Evolutionary conservation across 1,284 basidiomycete genomes (phyloP), one percentile per base, ranked within the genome.

Genomic region (Sanghuangporus sanghuang): DNA sequence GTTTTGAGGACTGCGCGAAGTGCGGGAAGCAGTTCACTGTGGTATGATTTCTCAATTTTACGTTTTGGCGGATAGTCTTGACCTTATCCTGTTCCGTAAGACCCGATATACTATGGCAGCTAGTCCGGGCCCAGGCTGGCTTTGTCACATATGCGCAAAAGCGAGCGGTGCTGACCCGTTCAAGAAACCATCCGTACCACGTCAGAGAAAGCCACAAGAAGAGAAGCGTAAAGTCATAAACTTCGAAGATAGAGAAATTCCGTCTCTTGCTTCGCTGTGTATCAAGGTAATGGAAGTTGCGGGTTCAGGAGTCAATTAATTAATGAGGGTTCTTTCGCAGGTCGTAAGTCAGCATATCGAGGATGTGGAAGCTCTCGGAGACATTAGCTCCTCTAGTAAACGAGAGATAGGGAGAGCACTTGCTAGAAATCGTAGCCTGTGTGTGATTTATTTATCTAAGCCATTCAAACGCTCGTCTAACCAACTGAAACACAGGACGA

Each of bases 21-120:
- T 99, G 96, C 74, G 81, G 82, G 59, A 89, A 89, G 64, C 85
- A 88, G 69, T 98, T 98, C 73, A 95, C 94, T 18, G 90, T 96
- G 69, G 93, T 97, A 77, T 66, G 92, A 5, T 32, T 32, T 79
- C 16, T 35, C 68, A 12, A 6, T 11, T 42, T 14, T 57, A 38
- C 12, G 8, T 57, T 39, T 8, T 50, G 9, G 36, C 27, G 14
- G 59, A 46, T 36, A 49, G 42, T 49, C 38, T 12, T 11, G 14
- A 35, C 42, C 35, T 40, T 16, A 59, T 35, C 36, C 36, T 23
- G 57, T 44, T 11, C 50, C 8, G 35, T 21, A 9, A 95, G 93
- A 95, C 93, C 0, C 87, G 85, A 67, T 95, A 95, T 69, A 96
- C 94, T 0, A 78, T 91, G 70, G 84, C 90, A 3, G 84, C 85